Evolutionary conservation across 768 basidiomycete species (phyloP).

Genomic region (Pulveroboletus sp.): DNA sequence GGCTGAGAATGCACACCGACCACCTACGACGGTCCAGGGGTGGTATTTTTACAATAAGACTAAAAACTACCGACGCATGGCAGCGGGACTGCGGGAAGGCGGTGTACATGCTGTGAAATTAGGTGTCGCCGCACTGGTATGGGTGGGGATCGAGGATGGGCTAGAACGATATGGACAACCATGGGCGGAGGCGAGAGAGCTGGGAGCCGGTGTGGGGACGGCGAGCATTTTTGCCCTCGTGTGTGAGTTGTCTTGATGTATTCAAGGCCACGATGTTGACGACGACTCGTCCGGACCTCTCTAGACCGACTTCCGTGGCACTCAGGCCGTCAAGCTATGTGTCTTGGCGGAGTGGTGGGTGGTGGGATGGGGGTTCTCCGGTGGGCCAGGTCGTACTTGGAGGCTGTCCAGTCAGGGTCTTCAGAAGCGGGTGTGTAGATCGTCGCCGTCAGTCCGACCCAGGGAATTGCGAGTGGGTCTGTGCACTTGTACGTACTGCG

Average conservation of each 20-base stretch:
- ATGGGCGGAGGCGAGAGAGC: conserved; percentile 41
- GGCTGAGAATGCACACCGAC: conserved; percentile 89
- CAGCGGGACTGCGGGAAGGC: conserved; percentile 65
- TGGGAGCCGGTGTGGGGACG: conserved; percentile 64
- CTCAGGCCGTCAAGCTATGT: conserved; percentile 41
- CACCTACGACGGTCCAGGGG: conserved; percentile 79
- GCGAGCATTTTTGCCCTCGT: conserved; percentile 53
- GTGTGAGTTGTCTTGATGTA: conserved; percentile 36
- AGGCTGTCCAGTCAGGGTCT: conserved; percentile 14
- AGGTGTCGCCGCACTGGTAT: conserved; percentile 40
- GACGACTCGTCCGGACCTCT: neutral
- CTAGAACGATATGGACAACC: conserved; percentile 33
- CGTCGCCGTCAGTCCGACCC: no score
- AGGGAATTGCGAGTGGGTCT: neutral
- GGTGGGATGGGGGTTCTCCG: conserved; percentile 45
- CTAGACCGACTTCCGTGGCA: conserved; percentile 58
- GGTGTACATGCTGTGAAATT: conserved; percentile 53
- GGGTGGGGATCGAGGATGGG: conserved; percentile 48
- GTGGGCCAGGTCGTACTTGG: conserved; percentile 33
- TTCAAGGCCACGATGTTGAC: neutral
- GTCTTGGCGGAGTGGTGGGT: conserved; percentile 58
- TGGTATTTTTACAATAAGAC: conserved; percentile 98
- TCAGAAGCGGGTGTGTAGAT: neutral
- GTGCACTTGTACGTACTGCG: conserved; percentile 8
- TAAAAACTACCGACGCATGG: conserved; percentile 84